phyloP scores from a whole-genome alignment of 257 asterid species.

The Ophiorrhiza pumila region DNA sequence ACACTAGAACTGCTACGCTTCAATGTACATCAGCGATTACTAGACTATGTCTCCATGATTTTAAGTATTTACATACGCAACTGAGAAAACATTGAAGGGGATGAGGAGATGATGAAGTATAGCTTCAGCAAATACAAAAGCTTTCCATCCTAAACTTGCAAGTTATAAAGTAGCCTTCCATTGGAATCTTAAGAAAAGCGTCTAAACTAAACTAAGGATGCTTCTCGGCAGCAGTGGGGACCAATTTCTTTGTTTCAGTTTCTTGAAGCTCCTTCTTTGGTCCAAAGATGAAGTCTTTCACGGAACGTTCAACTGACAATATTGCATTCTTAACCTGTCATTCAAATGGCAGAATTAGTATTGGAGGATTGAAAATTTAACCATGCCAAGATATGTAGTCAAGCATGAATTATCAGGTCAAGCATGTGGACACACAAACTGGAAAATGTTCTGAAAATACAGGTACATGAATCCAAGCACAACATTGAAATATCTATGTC shows the following conservation, averaged over 20 bases:
- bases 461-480: neutral
- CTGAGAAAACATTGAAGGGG: neutral
- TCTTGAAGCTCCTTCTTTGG: slow-evolving; percentile 39
- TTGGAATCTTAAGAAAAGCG: slow-evolving; percentile 3
- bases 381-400: neutral
- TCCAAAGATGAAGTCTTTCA: slow-evolving; percentile 63
- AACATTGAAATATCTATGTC: neutral
- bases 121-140: slow-evolving; percentile 10
- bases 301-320: slow-evolving; percentile 57
- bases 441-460: neutral
- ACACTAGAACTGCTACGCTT: neutral
- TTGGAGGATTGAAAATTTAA: slow-evolving; percentile 4
- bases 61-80: neutral
- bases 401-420: neutral
- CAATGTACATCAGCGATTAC: neutral
- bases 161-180: neutral
- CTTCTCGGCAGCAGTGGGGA: slow-evolving; percentile 43
- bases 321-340: slow-evolving; percentile 66
- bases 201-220: slow-evolving; percentile 29
- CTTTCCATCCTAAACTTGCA: too few species aligned
- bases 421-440: neutral
- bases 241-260: slow-evolving; percentile 31
- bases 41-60: neutral
- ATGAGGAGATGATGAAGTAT: neutral
- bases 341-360: slow-evolving; percentile 16